Conservation (phyloP, 306 rosid genomes). For the Canavalia ensiformis region DNA sequence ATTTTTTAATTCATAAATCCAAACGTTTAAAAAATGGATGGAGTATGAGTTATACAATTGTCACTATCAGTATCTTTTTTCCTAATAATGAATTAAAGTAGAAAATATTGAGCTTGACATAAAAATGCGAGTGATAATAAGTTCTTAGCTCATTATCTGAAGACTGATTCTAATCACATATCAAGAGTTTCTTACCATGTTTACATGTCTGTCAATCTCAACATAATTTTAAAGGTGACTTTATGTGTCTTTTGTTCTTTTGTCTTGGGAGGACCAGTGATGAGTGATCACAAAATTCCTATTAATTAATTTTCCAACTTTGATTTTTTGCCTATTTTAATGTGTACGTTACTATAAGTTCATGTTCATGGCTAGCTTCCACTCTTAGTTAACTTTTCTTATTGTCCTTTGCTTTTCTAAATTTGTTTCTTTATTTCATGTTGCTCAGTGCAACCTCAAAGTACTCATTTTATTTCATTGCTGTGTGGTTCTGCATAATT, state of each 20-base stretch:
- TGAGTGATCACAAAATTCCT: not conserved
- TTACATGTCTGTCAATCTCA: too few species aligned
- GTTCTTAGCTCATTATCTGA: too few species aligned
- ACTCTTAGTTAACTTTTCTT: not conserved
- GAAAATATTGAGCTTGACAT: too few species aligned
- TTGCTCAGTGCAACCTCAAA: not conserved
- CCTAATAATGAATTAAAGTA: too few species aligned
- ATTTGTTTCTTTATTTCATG: not conserved
- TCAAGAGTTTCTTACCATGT: not conserved
- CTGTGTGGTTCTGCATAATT: not conserved
- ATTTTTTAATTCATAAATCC: too few species aligned
- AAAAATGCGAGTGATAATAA: too few species aligned
- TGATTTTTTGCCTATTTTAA: not conserved
- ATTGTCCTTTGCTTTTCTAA: not conserved
- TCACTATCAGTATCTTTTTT: too few species aligned
- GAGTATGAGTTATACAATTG: too few species aligned
- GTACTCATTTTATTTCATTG: slow-evolving; percentile 5
- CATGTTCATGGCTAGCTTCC: not conserved
- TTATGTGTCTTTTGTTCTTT: not conserved
- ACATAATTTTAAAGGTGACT: not conserved
- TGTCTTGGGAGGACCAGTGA: not conserved
- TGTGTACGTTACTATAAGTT: not conserved
- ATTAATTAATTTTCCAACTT: not conserved
- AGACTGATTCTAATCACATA: not conserved
- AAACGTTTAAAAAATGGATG: too few species aligned